A percentile compares a stretch with the other conserved stretches of the same genome.
These are phyloP conservation scores for Marasmius tenuissimus DNA, from an alignment of 1,284 basidiomycete species.

Conservation along the genomic window DNA sequence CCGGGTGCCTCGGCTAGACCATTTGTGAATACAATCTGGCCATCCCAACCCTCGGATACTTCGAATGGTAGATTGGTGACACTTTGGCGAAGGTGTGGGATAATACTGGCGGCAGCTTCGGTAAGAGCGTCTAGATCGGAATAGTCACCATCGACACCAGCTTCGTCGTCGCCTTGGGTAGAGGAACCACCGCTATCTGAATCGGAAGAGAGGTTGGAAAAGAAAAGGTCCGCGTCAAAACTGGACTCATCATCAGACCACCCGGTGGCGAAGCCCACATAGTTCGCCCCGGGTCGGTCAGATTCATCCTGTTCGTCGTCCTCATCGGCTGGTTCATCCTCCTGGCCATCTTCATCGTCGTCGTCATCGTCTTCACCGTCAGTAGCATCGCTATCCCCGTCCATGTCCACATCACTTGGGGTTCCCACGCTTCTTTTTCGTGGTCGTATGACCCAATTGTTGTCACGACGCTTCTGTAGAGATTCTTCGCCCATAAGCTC, in stretches of 20 bases:
- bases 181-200: constrained; percentile 25
- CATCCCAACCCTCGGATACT: constrained; percentile 70
- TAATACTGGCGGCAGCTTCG: constrained; percentile 32
- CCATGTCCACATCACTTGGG: constrained; percentile 57
- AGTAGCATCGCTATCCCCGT: constrained; percentile 54
- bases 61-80: constrained; percentile 51
- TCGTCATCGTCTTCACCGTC: constrained; percentile 43
- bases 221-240: constrained; percentile 79
- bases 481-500: constrained; percentile 42
- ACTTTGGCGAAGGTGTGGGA: constrained; percentile 29
- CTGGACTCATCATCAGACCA: constrained; percentile 74
- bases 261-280: constrained; percentile 60
- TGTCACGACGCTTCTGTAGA: constrained; percentile 45
- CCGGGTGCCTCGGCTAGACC: constrained; percentile 51
- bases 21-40: constrained; percentile 68
- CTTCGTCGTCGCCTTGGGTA: constrained; percentile 36
- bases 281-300: constrained; percentile 45
- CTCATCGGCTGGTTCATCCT: constrained; percentile 39
- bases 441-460: constrained; percentile 67
- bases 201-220: constrained; percentile 54
- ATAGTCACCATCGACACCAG: constrained; percentile 36
- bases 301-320: constrained; percentile 40
- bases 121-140: constrained; percentile 39
- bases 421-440: constrained; percentile 64
- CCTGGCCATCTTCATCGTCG: constrained; percentile 51